Conservation (phyloP, 257 asterid genomes). For the Striga asiatica region DNA sequence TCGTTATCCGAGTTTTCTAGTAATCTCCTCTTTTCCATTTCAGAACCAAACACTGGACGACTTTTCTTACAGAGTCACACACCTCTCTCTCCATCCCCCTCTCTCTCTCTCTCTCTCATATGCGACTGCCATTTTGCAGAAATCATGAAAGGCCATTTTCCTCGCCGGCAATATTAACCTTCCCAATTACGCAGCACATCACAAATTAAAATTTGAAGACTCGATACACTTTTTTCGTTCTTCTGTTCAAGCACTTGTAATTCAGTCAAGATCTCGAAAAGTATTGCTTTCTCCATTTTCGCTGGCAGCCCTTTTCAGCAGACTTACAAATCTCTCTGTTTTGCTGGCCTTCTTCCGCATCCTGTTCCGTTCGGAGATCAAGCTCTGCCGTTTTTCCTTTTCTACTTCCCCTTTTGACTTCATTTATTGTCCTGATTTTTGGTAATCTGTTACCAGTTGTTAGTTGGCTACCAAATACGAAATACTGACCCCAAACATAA, state of each 20-base stretch:
- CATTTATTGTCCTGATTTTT: not conserved
- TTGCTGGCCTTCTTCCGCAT: not conserved
- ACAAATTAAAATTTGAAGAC: not conserved
- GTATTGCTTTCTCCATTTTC: not conserved
- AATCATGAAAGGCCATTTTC: slow-evolving; percentile 1
- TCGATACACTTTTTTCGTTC: not conserved
- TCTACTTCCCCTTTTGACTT: not conserved
- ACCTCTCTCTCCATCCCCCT: not conserved
- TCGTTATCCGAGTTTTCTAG: not conserved
- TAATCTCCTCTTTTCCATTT: not conserved
- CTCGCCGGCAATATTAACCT: slow-evolving; percentile 11
- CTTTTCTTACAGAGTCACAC: slow-evolving; percentile 13
- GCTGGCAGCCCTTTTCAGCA: not conserved
- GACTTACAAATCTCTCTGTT: not conserved
- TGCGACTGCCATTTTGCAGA: not conserved
- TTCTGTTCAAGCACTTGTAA: not conserved
- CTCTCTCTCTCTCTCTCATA: slow-evolving; percentile 20
- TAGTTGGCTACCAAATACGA: slow-evolving; percentile 14
- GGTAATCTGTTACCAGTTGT: slow-evolving; percentile 14
- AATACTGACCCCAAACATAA: too few relatives aligned
- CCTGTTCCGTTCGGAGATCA: not conserved
- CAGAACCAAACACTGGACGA: slow-evolving; percentile 13
- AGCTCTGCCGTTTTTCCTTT: not conserved
- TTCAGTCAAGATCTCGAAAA: slow-evolving; percentile 2
- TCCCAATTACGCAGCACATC: not conserved